Evolutionary conservation across 2,329 filamentous ascomycete genomes (phyloP).

Genomic region (Bipolaris zeicola): DNA sequence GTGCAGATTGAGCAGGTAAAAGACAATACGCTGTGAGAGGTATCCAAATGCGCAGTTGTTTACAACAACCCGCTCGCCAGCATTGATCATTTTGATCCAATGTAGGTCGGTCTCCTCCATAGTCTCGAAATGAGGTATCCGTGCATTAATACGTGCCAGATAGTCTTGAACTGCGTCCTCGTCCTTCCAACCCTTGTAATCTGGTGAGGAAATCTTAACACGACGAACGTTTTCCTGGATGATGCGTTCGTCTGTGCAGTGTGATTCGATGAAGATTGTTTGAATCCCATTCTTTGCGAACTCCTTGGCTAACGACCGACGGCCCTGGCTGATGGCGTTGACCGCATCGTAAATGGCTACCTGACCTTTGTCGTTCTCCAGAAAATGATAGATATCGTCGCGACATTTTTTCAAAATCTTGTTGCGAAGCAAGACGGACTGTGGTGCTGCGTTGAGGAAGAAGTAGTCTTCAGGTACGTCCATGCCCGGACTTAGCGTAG

Average conservation of each 20-base stretch:
- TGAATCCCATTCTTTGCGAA: constrained; percentile 97
- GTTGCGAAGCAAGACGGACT: constrained; percentile 90
- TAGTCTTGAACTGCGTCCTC: constrained; percentile 94
- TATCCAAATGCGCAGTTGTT: constrained; percentile 98
- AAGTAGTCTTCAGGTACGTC: constrained; percentile 97
- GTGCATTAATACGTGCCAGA: constrained; percentile 83
- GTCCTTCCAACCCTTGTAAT: constrained; percentile 91
- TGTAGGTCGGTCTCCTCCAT: constrained; percentile 95
- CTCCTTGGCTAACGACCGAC: constrained; percentile 86
- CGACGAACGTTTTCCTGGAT: constrained; percentile 95
- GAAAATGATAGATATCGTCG: constrained; percentile 94
- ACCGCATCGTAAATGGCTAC: constrained; percentile 99
- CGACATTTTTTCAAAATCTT: constrained; percentile 98
- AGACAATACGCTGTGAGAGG: constrained; percentile 94
- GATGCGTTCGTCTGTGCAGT: constrained; percentile 89
- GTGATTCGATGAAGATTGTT: constrained; percentile 96
- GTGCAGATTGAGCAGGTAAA: constrained; percentile 96
- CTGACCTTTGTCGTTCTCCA: constrained; percentile 96
- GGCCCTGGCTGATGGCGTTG: constrained; percentile 83
- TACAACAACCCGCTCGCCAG: constrained; percentile 88
- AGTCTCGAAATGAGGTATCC: constrained; percentile 94
- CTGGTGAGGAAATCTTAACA: constrained; percentile 96
- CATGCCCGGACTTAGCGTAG: constrained; percentile 80
- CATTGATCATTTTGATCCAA: constrained; percentile 99
- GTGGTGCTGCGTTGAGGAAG: constrained; percentile 89